Base-by-base conservation (phyloP, 139 green algal genomes). In the Penium margaritaceum region DNA sequence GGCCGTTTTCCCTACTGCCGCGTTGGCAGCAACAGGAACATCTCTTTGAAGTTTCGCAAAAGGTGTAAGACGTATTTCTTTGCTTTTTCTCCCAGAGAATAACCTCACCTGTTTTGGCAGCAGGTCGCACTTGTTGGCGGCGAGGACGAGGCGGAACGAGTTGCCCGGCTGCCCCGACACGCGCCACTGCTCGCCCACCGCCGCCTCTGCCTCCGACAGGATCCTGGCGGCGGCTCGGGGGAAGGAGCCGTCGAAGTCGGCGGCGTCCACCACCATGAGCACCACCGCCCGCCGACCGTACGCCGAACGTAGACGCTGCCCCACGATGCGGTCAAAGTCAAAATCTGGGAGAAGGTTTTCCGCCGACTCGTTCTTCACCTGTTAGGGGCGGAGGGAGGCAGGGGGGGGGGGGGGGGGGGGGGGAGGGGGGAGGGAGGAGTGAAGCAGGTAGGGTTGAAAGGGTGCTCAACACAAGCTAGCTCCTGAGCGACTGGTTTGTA, bases 191-290 rank as follows among this genome's bases (percentile, higher is more conserved):
- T 19, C 30, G 27, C 12, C 30, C 15, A 19, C 27, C 15, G 73
- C 65, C 19, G 34, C 39, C 37, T 74, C 60, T 21, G 51, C 77
- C 34, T 81, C 27, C 21, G 41, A 36, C 35, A 86, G 34, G 14
- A 82, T 17, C 33, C 69, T 46, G 27, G 89, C 74, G 30, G 86
- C 85, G 19, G 29, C 34, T n/a, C 87, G 71, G 0, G 94, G 94
- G 60, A 99, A 86, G n/a, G 89, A 96, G 21, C 91, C 94, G 78
- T 98, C 94, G 86, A 97, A 96, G 83, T 97, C 91, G 12, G 84
- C 84, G 0, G 90, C 53, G 72, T 97, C 91, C 60, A 97, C 90
- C 54, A 98, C 90, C 43, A 85, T 79, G 51, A 96, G 74, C 71
- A 99, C 84, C 30, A 97, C 86, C 0, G 86, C 84, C n/a, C 53